Evolutionary conservation across 495 filamentous ascomycete genomes (phyloP).

Genomic region (Physcia stellaris): DNA sequence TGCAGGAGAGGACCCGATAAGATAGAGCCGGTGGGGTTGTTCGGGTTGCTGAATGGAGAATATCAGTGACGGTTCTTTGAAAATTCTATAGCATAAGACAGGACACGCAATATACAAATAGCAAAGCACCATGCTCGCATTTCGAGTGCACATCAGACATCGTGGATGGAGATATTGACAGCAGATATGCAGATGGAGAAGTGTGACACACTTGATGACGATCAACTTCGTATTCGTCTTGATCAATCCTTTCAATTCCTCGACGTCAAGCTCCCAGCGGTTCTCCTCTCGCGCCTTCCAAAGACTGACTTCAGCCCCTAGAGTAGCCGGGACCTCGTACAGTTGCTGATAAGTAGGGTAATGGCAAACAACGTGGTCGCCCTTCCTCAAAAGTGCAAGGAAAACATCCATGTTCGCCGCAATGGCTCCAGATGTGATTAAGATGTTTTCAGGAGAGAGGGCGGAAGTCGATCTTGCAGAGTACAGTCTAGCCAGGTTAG

Average conservation of each 20-base stretch:
- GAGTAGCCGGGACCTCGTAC: slow-evolving; percentile 58
- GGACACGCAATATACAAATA: too few species aligned
- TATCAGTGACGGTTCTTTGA: too few species aligned
- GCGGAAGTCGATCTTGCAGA: too few species aligned
- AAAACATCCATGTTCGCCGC: slow-evolving; percentile 68
- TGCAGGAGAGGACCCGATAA: too few species aligned
- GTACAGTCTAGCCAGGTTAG: too few species aligned
- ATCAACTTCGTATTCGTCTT: slow-evolving; percentile 65
- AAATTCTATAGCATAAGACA: too few species aligned
- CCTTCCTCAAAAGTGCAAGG: slow-evolving; percentile 61
- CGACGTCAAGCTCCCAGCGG: slow-evolving; percentile 52
- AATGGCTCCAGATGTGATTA: slow-evolving; percentile 74
- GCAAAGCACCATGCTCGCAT: too few species aligned
- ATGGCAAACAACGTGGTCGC: slow-evolving; percentile 82
- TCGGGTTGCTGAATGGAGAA: too few species aligned
- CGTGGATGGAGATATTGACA: not conserved
- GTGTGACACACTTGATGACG: slow-evolving; percentile 48
- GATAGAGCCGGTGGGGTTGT: too few species aligned
- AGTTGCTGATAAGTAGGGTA: slow-evolving; percentile 87
- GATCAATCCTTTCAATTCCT: slow-evolving; percentile 53
- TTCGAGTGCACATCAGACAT: too few species aligned
- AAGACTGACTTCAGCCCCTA: slow-evolving; percentile 69
- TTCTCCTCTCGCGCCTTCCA: slow-evolving; percentile 60
- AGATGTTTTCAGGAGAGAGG: slow-evolving; percentile 60
- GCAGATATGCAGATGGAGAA: too few species aligned